Evolutionary conservation across 305 asterid genomes (phyloP).

Genomic region (Stenogyne calaminthoides): DNA sequence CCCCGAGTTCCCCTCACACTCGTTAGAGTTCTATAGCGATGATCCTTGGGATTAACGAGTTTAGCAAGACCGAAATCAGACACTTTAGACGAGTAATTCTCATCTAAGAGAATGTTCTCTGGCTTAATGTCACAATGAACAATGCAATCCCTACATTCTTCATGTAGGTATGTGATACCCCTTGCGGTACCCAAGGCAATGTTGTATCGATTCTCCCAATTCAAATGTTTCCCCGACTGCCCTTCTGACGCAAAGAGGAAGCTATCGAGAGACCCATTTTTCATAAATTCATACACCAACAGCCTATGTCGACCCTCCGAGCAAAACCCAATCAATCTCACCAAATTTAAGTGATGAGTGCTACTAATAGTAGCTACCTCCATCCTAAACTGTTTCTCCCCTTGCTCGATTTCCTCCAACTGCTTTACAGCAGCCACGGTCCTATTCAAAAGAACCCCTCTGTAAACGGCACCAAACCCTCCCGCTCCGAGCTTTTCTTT

Average conservation of each 20-base stretch:
- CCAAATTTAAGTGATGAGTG: conserved; percentile 89
- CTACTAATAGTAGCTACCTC: conserved; percentile 89
- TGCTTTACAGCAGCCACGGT: conserved; percentile 72
- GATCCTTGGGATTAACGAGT: conserved; percentile 67
- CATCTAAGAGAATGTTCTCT: no score
- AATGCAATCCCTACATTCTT: no score
- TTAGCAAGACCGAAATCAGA: conserved; percentile 93
- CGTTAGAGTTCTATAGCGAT: conserved; percentile 60
- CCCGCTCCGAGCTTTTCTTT: conserved; percentile 90
- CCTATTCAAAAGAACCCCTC: conserved; percentile 68
- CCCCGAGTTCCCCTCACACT: conserved; percentile 89
- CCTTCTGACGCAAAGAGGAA: conserved; percentile 65
- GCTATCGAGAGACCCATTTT: conserved; percentile 70
- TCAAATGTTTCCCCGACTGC: no score
- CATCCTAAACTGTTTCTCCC: conserved; percentile 85
- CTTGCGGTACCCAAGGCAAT: no score
- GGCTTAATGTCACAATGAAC: no score
- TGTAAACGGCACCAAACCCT: conserved; percentile 81
- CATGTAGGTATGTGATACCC: no score
- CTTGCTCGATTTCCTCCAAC: conserved; percentile 88
- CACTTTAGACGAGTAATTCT: no score
- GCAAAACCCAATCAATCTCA: conserved; percentile 82
- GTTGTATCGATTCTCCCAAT: no score
- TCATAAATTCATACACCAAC: conserved; percentile 79
- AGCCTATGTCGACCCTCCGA: conserved; percentile 78